These are phyloP conservation scores for Macrolepiota albuminosa DNA, from an alignment of 768 basidiomycete species.

Conservation along the genomic window DNA sequence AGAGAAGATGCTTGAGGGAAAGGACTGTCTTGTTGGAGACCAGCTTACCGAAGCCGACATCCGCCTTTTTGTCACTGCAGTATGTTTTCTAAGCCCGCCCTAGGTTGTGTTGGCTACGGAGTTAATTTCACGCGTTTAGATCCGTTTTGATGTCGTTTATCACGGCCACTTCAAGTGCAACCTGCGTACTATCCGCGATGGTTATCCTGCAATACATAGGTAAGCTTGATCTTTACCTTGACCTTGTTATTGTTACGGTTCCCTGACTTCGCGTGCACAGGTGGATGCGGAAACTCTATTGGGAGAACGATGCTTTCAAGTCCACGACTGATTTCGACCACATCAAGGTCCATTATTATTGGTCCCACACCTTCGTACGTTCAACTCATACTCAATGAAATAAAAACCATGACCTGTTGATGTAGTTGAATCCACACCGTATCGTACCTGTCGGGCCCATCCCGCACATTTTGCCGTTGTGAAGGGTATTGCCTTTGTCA, in stretches of 20 bases:
- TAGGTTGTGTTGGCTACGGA: background rate
- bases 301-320: conserved; percentile 84
- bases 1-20: conserved; percentile 73
- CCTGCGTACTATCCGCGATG: conserved; percentile 74
- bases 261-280: conserved; percentile 23
- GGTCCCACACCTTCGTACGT: conserved; percentile 46
- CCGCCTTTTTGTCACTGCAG: conserved; percentile 86
- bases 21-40: conserved; percentile 79
- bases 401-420: background rate
- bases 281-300: conserved; percentile 87
- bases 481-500: background rate
- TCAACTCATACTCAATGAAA: background rate
- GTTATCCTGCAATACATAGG: conserved; percentile 81
- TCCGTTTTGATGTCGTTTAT: conserved; percentile 89
- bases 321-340: conserved; percentile 85
- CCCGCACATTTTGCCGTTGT: conserved; percentile 61
- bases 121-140: conserved; percentile 27
- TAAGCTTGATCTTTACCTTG: conserved; percentile 21
- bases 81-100: conserved; percentile 31
- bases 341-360: conserved; percentile 73
- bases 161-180: conserved; percentile 93
- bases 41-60: conserved; percentile 78
- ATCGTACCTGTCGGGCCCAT: conserved; percentile 72
- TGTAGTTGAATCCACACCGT: conserved; percentile 68
- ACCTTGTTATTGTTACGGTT: too few species aligned